Base-by-base conservation (phyloP, 306 rosid genomes). In the Vigna radiata region DNA sequence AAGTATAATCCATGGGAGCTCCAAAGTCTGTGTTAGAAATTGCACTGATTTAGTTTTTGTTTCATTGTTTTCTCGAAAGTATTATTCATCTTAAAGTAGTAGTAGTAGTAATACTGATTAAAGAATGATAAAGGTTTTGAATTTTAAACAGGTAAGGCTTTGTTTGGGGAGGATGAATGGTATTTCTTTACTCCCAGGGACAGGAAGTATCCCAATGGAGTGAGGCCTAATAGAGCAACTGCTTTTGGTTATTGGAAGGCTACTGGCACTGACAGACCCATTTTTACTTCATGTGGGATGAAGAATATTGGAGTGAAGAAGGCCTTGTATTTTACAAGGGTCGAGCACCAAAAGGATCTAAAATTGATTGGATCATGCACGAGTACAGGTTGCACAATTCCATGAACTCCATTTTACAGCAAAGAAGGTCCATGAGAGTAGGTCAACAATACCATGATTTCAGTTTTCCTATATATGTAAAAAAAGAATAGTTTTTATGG, bases 231-330 rank as follows among this genome's bases (percentile, higher is more conserved):
- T 27, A 87, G 96, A 70, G 89, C 96, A 15, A 91, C 96, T 29
- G 90, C 91, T 41, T 63, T 75, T 60, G 97, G 95, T 25, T 91
- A 91, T 53, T 90, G 97, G 95, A 91, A 91, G 80, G 93, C 91
- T 19, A 92, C 96, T 12, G 96, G 96, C 7, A 84, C 89, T 73
- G 97, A 92, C 75, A 92, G 87, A 76, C 90, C 89, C 8, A 88
- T 87, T 59, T 80, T 88, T 4, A 84, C 87, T 79, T 85, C 91
- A 0, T 73, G 87, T 74, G 97, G 90, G 33, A 81, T 85, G 79
- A 86, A 84, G 72, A 87, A 88, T 76, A 83, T 84, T 72, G 93
- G 91, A 23, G 91, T 90, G 62, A 92, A 92, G 88, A 92, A 92
- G 75, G 89, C 96, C 89, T 92, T 58, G 96, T 87, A 10, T 88